Conservation (phyloP, 2,329 filamentous ascomycete species). For the Chrysoporthe puriensis region DNA sequence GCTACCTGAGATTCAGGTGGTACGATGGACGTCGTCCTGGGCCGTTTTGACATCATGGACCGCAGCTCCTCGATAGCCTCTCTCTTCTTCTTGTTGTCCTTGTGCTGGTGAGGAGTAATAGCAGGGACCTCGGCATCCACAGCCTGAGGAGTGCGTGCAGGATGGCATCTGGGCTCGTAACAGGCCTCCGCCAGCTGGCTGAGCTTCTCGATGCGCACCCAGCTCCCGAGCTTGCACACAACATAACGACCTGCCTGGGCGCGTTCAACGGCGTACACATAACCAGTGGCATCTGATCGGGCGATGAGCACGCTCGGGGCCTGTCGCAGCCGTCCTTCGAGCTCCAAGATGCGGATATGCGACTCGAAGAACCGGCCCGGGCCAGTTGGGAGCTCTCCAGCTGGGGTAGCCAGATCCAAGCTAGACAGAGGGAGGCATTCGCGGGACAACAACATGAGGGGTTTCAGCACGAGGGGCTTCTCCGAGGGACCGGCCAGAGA, state of each 20-base stretch:
- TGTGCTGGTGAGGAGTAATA: slow-evolving; percentile 52
- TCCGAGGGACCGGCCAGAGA: slow-evolving; percentile 15
- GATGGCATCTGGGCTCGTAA: slow-evolving; percentile 39
- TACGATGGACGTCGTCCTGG: slow-evolving; percentile 49
- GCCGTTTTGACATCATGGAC: slow-evolving; percentile 59
- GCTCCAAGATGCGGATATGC: slow-evolving; percentile 64
- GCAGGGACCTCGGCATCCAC: slow-evolving; percentile 34
- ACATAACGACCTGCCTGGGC: slow-evolving; percentile 65
- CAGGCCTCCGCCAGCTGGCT: slow-evolving; percentile 52
- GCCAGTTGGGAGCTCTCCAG: slow-evolving; percentile 52
- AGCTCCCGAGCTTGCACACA: slow-evolving; percentile 68
- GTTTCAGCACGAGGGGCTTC: slow-evolving; percentile 60
- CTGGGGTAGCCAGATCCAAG: slow-evolving; percentile 59
- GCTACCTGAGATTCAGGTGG: slow-evolving; percentile 36
- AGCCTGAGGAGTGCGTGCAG: slow-evolving; percentile 28
- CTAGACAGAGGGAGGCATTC: slow-evolving; percentile 62
- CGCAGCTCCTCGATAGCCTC: slow-evolving; percentile 67
- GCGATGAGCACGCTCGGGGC: slow-evolving; percentile 64
- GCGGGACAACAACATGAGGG: slow-evolving; percentile 65
- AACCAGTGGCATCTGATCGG: slow-evolving; percentile 57
- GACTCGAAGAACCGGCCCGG: slow-evolving; percentile 60
- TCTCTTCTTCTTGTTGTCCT: slow-evolving; percentile 57
- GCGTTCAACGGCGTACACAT: slow-evolving; percentile 67
- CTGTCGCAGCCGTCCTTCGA: slow-evolving; percentile 63
- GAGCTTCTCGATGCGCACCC: slow-evolving; percentile 65